Evolutionary conservation across 305 asterid species (phyloP).

Genomic region (Rubia tinctorum): DNA sequence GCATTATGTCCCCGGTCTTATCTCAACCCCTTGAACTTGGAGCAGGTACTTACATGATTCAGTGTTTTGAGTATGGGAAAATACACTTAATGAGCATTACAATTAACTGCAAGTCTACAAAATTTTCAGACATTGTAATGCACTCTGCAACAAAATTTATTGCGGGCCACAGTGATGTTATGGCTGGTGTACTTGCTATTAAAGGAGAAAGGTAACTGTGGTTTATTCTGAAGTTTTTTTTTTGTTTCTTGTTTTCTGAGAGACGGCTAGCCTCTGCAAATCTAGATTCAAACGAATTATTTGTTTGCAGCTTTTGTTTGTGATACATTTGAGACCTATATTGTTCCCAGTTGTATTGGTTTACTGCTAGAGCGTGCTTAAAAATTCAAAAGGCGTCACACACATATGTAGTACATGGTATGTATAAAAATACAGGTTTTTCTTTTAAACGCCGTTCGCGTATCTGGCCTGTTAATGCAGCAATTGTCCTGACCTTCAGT

Average conservation of each 20-base stretch:
- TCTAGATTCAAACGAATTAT: neutral
- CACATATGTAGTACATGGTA: neutral
- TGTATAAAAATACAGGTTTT: neutral
- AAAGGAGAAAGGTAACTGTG: conserved; percentile 65
- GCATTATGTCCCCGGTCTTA: conserved; percentile 89
- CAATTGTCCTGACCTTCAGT: neutral
- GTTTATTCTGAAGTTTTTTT: neutral
- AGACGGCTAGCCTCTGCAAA: conserved; percentile 5
- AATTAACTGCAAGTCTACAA: conserved; percentile 25
- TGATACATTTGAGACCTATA: neutral
- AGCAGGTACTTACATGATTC: conserved; percentile 48
- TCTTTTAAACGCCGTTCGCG: neutral
- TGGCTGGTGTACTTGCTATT: conserved; percentile 81
- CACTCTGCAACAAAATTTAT: conserved; percentile 87
- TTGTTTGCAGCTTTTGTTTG: neutral
- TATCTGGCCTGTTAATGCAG: neutral
- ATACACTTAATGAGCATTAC: conserved; percentile 23
- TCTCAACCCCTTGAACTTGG: conserved; percentile 85
- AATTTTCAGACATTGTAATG: conserved; percentile 87
- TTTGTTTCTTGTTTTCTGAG: neutral
- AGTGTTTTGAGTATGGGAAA: conserved; percentile 33
- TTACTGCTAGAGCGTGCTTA: neutral
- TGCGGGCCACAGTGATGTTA: conserved; percentile 84
- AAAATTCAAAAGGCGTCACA: neutral
- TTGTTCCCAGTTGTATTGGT: neutral